Evolutionary conservation across 2,329 filamentous ascomycete genomes (phyloP).

Genomic region (Paracamarosporium sp.): DNA sequence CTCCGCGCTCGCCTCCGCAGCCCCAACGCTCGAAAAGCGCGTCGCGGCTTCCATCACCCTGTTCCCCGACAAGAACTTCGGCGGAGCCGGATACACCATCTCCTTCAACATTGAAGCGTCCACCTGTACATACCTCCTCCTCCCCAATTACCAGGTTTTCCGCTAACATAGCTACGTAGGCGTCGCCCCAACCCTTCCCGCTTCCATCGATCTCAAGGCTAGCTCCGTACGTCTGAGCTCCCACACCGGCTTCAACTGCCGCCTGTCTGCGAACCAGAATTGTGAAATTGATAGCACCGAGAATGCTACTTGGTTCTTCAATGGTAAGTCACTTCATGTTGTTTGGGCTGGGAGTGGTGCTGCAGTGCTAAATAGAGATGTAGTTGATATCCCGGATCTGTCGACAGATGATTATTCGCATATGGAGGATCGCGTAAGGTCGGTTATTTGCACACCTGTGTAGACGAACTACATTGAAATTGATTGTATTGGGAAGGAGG

Average conservation of each 20-base stretch:
- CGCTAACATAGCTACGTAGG: not conserved
- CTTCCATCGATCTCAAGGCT: not conserved
- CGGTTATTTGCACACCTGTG: not conserved
- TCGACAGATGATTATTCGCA: not conserved
- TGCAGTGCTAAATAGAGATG: not conserved
- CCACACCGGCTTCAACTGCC: not conserved
- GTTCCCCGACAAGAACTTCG: conserved; percentile 1
- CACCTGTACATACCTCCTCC: not conserved
- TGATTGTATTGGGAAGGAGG: not conserved
- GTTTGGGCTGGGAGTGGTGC: not conserved
- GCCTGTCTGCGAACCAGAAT: not conserved
- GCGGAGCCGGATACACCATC: conserved; percentile 1
- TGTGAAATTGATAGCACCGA: not conserved
- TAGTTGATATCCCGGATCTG: conserved; percentile 4
- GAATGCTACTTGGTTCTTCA: conserved; percentile 9
- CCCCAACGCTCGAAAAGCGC: conserved; percentile 4
- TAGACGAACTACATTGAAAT: not conserved
- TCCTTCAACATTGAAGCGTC: not conserved
- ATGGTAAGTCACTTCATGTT: not conserved
- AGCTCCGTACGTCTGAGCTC: not conserved
- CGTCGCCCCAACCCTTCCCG: not conserved
- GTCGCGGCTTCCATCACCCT: conserved; percentile 5
- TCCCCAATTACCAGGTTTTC: not conserved
- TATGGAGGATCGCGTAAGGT: not conserved
- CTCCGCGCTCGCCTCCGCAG: not conserved